A percentile compares a stretch with the other conserved stretches of the same genome.
Evolutionary conservation across 179 eudicot species (phyloP).

Genomic region (Carnegiea gigantea): DNA sequence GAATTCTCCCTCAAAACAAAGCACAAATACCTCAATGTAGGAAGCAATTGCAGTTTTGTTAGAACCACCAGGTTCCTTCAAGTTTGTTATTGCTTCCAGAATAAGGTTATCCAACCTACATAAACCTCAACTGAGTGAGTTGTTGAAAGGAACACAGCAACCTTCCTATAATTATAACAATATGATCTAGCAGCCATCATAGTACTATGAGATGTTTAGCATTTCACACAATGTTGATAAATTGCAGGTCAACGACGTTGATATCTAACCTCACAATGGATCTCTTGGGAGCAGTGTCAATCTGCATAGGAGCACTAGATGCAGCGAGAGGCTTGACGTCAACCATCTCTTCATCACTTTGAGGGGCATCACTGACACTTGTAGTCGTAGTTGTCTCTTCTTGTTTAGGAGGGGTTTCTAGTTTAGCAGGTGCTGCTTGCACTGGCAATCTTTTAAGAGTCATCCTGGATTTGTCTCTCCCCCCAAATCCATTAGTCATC

Average conservation of each 20-base stretch:
- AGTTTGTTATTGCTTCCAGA: slow-evolving; percentile 81
- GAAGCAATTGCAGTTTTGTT: slow-evolving; percentile 85
- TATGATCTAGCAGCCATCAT: neutral
- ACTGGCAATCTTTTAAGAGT: slow-evolving; percentile 63
- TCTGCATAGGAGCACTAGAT: slow-evolving; percentile 53
- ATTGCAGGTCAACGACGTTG: slow-evolving; percentile 1
- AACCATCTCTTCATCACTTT: slow-evolving; percentile 70
- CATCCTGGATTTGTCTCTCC: slow-evolving; percentile 71
- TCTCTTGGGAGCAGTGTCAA: slow-evolving; percentile 54
- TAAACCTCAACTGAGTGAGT: slow-evolving; percentile 14
- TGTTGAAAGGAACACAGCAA: neutral
- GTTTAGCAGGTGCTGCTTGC: slow-evolving; percentile 34
- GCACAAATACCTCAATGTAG: slow-evolving; percentile 74
- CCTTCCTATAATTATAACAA: slow-evolving; percentile 5
- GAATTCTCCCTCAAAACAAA: slow-evolving; percentile 5
- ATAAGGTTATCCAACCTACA: slow-evolving; percentile 92
- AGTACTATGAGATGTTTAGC: neutral
- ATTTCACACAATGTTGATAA: neutral
- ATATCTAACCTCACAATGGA: slow-evolving; percentile 70
- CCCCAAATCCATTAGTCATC: slow-evolving; percentile 81
- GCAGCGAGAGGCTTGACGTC: slow-evolving; percentile 48
- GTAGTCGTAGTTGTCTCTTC: slow-evolving; percentile 51
- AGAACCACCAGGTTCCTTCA: slow-evolving; percentile 95
- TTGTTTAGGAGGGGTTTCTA: slow-evolving; percentile 45
- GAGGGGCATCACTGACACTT: slow-evolving; percentile 42